Evolutionary conservation across 768 basidiomycete genomes (phyloP).

Genomic region (Cystofilobasidium macerans): DNA sequence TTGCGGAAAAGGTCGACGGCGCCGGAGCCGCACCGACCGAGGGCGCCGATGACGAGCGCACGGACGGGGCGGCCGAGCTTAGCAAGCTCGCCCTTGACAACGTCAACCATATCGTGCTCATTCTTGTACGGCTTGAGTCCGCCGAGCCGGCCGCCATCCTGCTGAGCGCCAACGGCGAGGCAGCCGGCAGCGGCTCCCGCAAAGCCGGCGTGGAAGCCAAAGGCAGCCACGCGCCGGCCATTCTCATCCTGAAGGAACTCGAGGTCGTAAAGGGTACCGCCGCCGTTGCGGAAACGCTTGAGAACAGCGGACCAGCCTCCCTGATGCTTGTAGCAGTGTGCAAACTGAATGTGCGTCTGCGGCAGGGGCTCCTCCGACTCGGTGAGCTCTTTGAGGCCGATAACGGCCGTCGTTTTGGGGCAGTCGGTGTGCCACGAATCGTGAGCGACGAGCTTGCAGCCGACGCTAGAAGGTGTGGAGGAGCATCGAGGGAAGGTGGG

Average conservation of each 20-base stretch:
- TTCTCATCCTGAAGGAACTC: conserved; percentile 80
- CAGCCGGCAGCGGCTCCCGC: conserved; percentile 73
- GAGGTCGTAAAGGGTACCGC: conserved; percentile 49
- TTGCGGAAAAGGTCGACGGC: conserved; percentile 92
- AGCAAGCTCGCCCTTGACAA: conserved; percentile 55
- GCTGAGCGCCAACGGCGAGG: conserved; percentile 61
- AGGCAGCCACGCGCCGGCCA: conserved; percentile 89
- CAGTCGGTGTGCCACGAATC: conserved; percentile 68
- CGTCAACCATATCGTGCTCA: conserved; percentile 68
- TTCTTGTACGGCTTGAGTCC: conserved; percentile 68
- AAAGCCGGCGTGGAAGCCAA: conserved; percentile 96
- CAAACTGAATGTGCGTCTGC: conserved; percentile 96
- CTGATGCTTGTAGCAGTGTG: conserved; percentile 94
- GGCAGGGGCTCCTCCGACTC: conserved; percentile 64
- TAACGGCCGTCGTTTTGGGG: conserved; percentile 58
- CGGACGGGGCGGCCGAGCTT: conserved; percentile 49
- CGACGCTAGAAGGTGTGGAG: conserved; percentile 64
- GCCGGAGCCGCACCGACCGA: conserved; percentile 87
- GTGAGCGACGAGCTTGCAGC: conserved; percentile 74
- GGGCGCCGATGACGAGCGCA: conserved; percentile 88
- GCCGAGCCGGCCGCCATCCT: conserved; percentile 51
- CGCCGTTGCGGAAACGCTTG: conserved; percentile 68
- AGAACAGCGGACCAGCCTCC: conserved; percentile 83
- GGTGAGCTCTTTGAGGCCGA: conserved; percentile 93
- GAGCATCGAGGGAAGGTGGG: too few species aligned